A percentile compares a stretch with the other conserved stretches of the same genome.
Evolutionary conservation across 139 green algal species (phyloP).

Genomic region (Limnomonas spitsbergensis): DNA sequence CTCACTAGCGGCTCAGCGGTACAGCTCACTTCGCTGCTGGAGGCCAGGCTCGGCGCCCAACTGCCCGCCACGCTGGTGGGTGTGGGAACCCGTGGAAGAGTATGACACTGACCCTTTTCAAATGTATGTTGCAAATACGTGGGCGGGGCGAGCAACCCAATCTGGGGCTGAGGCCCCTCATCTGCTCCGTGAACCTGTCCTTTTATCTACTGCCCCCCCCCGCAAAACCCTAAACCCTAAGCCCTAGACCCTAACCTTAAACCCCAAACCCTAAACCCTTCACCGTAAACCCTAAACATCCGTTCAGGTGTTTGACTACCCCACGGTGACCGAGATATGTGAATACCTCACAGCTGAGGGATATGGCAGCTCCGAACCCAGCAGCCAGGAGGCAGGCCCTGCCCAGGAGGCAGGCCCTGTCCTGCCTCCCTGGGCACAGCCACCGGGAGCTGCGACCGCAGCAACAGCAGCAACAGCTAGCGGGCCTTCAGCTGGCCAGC

Average conservation of each 20-base stretch:
- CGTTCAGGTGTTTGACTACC: conserved; percentile 55
- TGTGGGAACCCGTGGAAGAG: neutral
- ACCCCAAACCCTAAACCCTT: no score
- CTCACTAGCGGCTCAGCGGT: conserved; percentile 46
- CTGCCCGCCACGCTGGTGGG: conserved; percentile 46
- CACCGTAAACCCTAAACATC: no score
- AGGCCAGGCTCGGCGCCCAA: conserved; percentile 17
- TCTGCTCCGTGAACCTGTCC: no score
- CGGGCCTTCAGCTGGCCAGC: no score
- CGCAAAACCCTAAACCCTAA: no score
- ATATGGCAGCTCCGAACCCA: neutral
- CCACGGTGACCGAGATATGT: conserved; percentile 42
- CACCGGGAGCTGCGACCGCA: no score
- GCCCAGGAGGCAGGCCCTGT: neutral
- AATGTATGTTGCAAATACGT: no score
- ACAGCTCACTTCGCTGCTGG: conserved; percentile 8
- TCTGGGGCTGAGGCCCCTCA: no score
- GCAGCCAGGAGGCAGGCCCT: neutral
- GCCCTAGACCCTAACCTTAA: no score
- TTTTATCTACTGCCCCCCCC: no score
- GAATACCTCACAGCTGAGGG: conserved; percentile 30
- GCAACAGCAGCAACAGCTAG: no score
- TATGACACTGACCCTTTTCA: neutral
- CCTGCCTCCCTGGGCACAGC: neutral
- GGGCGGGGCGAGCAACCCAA: no score